Evolutionary conservation across 2,329 filamentous ascomycete species (phyloP).

Genomic region (Daldinia sp.): DNA sequence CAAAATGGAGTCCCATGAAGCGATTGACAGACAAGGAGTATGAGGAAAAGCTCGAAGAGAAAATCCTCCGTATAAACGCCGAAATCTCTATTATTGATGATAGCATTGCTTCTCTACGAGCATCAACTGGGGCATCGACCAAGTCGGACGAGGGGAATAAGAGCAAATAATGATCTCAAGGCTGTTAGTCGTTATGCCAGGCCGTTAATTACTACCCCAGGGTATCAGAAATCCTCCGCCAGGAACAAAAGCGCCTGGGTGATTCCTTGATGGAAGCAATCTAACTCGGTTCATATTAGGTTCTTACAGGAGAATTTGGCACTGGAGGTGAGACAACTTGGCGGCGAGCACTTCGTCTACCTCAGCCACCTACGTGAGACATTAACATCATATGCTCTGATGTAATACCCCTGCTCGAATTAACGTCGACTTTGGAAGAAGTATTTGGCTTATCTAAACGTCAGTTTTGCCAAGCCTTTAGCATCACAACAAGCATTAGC

Average conservation of each 20-base stretch:
- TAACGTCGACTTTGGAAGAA: neutral
- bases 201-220: neutral
- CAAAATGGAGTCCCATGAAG: slow-evolving; percentile 79
- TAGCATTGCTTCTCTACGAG: slow-evolving; percentile 66
- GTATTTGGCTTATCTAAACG: slow-evolving; percentile 2
- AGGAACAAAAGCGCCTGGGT: neutral
- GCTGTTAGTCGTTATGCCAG: neutral
- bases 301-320: neutral
- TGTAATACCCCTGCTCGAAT: neutral
- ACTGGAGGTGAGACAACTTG: neutral
- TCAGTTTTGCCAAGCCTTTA: slow-evolving; percentile 1
- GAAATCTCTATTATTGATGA: slow-evolving; percentile 86
- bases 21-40: slow-evolving; percentile 79
- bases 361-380: neutral
- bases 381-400: neutral
- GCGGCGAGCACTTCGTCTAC: neutral
- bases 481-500: slow-evolving; percentile 3
- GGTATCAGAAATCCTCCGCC: neutral
- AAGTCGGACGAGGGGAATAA: slow-evolving; percentile 17
- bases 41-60: slow-evolving; percentile 75
- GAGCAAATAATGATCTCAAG: slow-evolving; percentile 11
- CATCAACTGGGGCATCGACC: slow-evolving; percentile 24
- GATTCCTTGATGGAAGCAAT: neutral
- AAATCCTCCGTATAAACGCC: slow-evolving; percentile 76
- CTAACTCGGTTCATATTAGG: neutral